Evolutionary conservation across 768 basidiomycete species (phyloP).

Genomic region (Suillus subluteus): DNA sequence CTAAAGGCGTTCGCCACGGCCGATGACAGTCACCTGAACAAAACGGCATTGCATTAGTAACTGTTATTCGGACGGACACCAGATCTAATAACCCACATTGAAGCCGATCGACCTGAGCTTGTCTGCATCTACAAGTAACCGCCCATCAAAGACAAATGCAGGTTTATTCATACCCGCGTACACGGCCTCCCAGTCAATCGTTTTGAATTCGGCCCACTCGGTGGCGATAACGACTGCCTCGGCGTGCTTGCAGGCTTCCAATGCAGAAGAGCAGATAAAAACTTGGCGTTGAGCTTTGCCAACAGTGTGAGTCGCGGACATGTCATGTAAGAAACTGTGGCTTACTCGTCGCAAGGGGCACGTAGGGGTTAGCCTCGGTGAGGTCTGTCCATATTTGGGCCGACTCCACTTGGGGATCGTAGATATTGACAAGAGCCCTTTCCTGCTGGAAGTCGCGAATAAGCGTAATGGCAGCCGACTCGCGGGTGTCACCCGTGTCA

Average conservation of each 20-base stretch:
- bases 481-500: conserved; percentile 98
- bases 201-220: conserved; percentile 96
- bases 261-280: conserved; percentile 71
- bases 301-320: conserved; percentile 2
- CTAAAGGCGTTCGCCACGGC: conserved; percentile 52
- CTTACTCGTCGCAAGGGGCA: conserved; percentile 70
- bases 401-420: conserved; percentile 88
- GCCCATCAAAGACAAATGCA: conserved; percentile 97
- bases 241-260: conserved; percentile 86
- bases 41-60: conserved; percentile 10
- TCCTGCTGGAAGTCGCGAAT: conserved; percentile 93
- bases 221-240: conserved; percentile 97
- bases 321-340: conserved; percentile 9
- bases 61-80: not conserved
- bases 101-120: conserved; percentile 88
- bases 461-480: conserved; percentile 93
- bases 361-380: conserved; percentile 64
- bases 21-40: conserved; percentile 59
- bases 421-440: conserved; percentile 83
- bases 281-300: conserved; percentile 84
- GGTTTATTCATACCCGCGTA: conserved; percentile 94
- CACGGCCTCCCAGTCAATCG: conserved; percentile 87
- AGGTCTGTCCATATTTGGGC: conserved; percentile 89
- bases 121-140: conserved; percentile 82
- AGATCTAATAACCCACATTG: conserved; percentile 51